phyloP scores from a whole-genome alignment of 331 rosid genomes.

The Erythrophleum ivorense region DNA sequence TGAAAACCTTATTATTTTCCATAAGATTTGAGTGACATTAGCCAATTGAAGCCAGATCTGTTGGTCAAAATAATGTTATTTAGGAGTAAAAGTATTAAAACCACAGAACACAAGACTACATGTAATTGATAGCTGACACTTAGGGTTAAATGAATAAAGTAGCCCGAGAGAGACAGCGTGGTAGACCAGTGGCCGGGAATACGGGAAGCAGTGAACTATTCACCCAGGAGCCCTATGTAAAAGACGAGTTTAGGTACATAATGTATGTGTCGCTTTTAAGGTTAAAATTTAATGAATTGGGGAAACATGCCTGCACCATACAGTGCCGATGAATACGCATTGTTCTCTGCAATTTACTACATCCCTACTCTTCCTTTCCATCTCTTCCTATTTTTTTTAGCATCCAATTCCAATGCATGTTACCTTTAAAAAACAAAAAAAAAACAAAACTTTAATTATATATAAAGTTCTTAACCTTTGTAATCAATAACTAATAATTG shows the following conservation, averaged over 20 bases:
- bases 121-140: neutral
- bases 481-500: no score
- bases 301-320: conserved; percentile 58
- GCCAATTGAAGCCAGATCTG: neutral
- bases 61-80: neutral
- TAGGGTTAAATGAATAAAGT: neutral
- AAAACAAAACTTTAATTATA: no score
- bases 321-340: conserved; percentile 52
- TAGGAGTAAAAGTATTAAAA: no score
- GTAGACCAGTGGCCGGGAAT: conserved; percentile 51
- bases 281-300: conserved; percentile 29
- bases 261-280: conserved; percentile 41
- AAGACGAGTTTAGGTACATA: conserved; percentile 38
- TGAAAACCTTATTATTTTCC: neutral
- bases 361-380: conserved; percentile 37
- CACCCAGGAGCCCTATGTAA: conserved; percentile 18
- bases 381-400: neutral
- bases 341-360: conserved; percentile 43
- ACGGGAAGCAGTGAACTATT: conserved; percentile 45
- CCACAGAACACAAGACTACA: neutral
- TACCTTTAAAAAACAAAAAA: neutral
- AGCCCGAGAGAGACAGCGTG: conserved; percentile 27
- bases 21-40: no score
- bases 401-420: conserved; percentile 37
- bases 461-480: neutral